These are phyloP conservation scores for Blastomyces parvus DNA, from an alignment of 2,329 filamentous ascomycete genomes.

Conservation along the genomic window DNA sequence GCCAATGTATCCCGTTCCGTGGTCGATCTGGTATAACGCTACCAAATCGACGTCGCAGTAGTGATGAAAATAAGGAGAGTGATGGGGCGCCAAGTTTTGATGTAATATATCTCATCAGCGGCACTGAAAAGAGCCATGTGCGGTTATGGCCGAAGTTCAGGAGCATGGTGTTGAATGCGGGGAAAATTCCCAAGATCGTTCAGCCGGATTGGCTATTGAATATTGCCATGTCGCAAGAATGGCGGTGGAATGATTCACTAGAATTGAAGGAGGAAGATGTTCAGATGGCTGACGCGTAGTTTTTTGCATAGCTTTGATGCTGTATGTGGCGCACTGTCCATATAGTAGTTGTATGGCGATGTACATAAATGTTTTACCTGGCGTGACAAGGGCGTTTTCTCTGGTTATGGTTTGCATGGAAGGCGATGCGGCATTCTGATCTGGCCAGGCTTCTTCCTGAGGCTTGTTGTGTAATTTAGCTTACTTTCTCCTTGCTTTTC, in stretches of 20 bases:
- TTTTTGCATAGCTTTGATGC: background rate
- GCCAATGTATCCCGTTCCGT: constrained; percentile 66
- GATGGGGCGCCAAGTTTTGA: constrained; percentile 50
- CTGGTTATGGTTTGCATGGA: background rate
- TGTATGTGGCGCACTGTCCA: background rate
- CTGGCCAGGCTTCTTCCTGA: background rate
- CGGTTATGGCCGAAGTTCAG: constrained; percentile 71
- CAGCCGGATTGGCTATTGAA: constrained; percentile 82
- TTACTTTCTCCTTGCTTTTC: background rate
- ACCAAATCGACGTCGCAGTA: constrained; percentile 45
- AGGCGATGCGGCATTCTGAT: background rate
- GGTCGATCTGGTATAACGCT: constrained; percentile 61
- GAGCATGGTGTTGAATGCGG: constrained; percentile 65
- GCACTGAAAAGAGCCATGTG: constrained; percentile 55
- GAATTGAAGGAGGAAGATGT: constrained; percentile 30
- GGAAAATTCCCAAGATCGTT: constrained; percentile 73
- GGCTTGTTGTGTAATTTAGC: background rate
- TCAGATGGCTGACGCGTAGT: constrained; percentile 19
- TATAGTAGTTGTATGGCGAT: background rate
- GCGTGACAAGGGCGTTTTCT: background rate
- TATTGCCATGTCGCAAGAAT: constrained; percentile 77
- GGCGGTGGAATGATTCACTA: constrained; percentile 58
- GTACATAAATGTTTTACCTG: background rate
- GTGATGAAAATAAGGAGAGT: constrained; percentile 28
- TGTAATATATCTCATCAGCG: constrained; percentile 75